A percentile compares a stretch with the other conserved stretches of the same genome.
These are phyloP conservation scores for Zygosaccharomyces bailii DNA, from an alignment of 805 yeast genomes.

Conservation along the genomic window DNA sequence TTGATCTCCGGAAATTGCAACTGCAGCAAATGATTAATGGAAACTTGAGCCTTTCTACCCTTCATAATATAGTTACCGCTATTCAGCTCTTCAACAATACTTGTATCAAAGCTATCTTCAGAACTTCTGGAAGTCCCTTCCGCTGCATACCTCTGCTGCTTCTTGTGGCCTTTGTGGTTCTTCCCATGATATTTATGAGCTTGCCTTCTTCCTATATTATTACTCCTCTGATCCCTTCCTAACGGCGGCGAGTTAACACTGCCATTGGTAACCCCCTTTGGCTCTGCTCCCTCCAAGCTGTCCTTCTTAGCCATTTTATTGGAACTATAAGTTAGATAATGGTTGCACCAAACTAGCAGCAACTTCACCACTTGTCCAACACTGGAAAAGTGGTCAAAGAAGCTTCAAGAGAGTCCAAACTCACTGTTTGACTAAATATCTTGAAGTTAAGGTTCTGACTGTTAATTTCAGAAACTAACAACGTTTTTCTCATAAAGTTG, in stretches of 20 bases:
- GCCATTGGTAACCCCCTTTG: neutral
- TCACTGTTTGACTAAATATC: neutral
- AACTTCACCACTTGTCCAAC: neutral
- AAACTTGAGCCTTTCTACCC: conserved; percentile 44
- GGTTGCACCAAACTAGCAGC: neutral
- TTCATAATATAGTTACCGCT: conserved; percentile 34
- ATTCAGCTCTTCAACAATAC: conserved; percentile 37
- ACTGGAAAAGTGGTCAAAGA: conserved; percentile 1
- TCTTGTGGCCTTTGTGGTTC: conserved; percentile 11
- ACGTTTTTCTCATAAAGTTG: neutral
- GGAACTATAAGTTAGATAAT: neutral
- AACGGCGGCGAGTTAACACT: neutral
- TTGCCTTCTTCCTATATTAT: conserved; percentile 4
- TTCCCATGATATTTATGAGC: conserved; percentile 13
- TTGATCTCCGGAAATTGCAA: conserved; percentile 48
- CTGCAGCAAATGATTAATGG: conserved; percentile 64
- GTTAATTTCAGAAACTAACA: neutral
- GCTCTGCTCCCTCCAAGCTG: neutral
- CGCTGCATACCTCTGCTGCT: conserved; percentile 10
- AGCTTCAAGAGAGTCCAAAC: neutral
- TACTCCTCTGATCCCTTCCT: conserved; percentile 1
- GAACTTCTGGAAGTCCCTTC: conserved; percentile 1
- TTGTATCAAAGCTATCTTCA: conserved; percentile 26
- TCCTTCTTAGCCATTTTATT: conserved; percentile 6
- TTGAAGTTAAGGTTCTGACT: neutral